phyloP scores from a whole-genome alignment of 2,329 filamentous ascomycete genomes.

The Neofusicoccum parvum region DNA sequence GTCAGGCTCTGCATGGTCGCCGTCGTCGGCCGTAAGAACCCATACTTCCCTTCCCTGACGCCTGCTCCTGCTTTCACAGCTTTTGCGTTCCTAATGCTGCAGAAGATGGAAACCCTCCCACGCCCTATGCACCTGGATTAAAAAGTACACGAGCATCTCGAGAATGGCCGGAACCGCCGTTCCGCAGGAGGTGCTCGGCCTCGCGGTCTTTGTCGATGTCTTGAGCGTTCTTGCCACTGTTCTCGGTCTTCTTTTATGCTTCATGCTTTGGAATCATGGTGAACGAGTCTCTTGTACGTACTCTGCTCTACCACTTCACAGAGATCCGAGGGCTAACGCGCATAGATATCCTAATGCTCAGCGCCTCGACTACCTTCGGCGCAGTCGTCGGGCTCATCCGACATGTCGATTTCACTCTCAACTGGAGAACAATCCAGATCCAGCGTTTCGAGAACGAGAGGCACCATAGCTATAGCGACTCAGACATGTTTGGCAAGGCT shows the following conservation, averaged over 20 bases:
- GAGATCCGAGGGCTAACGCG: not conserved
- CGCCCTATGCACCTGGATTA: not conserved
- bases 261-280: constrained; percentile 19
- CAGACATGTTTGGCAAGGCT: constrained; percentile 9
- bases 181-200: constrained; percentile 11
- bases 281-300: constrained; percentile 12
- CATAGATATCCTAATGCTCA: constrained; percentile 18
- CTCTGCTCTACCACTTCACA: not conserved
- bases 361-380: constrained; percentile 7
- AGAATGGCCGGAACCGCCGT: constrained; percentile 1
- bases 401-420: constrained; percentile 17
- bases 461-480: not conserved
- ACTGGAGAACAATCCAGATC: constrained; percentile 19
- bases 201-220: constrained; percentile 17
- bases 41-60: not conserved
- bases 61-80: not conserved
- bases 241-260: constrained; percentile 8
- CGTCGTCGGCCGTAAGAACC: constrained; percentile 6
- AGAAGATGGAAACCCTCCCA: not conserved
- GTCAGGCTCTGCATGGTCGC: constrained; percentile 1
- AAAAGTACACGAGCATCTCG: not conserved
- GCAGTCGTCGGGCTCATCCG: not conserved
- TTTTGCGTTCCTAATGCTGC: not conserved
- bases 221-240: constrained; percentile 7
- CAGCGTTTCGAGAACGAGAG: constrained; percentile 5